Conservation (phyloP, 1,139 yeast species). For the Pichia sp. region DNA sequence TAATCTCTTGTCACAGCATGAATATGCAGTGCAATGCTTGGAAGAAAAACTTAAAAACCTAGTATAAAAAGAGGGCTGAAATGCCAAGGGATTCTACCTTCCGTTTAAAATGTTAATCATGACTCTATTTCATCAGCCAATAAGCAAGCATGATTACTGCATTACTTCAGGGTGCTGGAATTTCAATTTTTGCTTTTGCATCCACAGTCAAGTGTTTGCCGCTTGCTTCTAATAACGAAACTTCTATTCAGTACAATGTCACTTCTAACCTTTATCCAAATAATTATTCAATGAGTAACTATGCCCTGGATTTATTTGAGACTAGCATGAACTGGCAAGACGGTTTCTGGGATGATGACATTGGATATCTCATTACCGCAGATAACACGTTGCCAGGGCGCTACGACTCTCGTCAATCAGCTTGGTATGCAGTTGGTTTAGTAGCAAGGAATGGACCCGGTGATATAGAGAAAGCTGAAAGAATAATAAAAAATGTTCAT, state of each 20-base stretch:
- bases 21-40: no score
- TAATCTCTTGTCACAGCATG: no score
- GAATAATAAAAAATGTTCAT: conserved; percentile 5
- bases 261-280: not conserved
- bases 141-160: no score
- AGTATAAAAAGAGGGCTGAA: no score
- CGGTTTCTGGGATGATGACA: conserved; percentile 10
- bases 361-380: conserved; percentile 7
- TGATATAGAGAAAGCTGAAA: conserved; percentile 10
- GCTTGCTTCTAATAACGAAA: no score
- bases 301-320: conserved; percentile 9
- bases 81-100: no score
- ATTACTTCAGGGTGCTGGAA: no score
- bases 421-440: conserved; percentile 10
- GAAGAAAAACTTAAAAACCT: no score
- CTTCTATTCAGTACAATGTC: not conserved
- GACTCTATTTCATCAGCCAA: no score
- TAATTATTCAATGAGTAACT: conserved; percentile 1
- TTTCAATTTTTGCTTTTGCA: no score
- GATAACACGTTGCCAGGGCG: conserved; percentile 10
- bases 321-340: conserved; percentile 9
- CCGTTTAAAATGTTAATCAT: no score
- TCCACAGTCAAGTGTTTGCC: no score
- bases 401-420: conserved; percentile 9
- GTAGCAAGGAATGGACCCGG: conserved; percentile 9